Evolutionary conservation across 2,329 filamentous ascomycete species (phyloP), one percentile per base, ranked within the genome.

Genomic region (Aspergillus sp.): DNA sequence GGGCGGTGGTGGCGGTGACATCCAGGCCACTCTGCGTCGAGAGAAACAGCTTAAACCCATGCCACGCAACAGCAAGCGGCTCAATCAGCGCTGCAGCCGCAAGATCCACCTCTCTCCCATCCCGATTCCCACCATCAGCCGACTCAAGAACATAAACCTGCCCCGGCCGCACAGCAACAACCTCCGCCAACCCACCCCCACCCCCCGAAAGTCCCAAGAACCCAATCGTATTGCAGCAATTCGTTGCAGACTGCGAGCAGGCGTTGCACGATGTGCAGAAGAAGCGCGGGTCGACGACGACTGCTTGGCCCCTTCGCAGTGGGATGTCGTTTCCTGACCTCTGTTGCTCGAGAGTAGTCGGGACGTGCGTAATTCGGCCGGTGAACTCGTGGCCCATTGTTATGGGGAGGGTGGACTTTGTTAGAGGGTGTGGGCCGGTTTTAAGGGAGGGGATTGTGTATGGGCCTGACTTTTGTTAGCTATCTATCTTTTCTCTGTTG

Each of bases 321-420:
- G 5, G 62, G 34, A 15, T 15, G 34, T 15, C 11, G 34, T 17
- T 41, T 15, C 34, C 34, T 15, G 34, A 15, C 15, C 1, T 41
- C 34, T 41, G 34, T 15, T 15, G 34, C 11, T 41, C 43, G 28
- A 19, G 17, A 11, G 49, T 13, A 7, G 54, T 25, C 1, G 63
- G 59, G 3, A 50, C 54, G 4, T 65, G 50, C 8, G 28, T 41
- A 7, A 65, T 55, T 7, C 57, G 60, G 6, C 63, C 60, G 13
- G 57, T 59, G 13, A 65, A 50, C 31, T 65, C 63, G 30, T 65
- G 63, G 47, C 63, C 63, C 58, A 65, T 59, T 2, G 49, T 57
- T 28, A 65, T 34, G 5, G 63, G 63, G 25, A 65, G 60, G 7
- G 34, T 47, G 1, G 56, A 51, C 4, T 54, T 49, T 23, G 63